phyloP scores from a whole-genome alignment of 2,329 filamentous ascomycete genomes.

The Aspergillus melleus region DNA sequence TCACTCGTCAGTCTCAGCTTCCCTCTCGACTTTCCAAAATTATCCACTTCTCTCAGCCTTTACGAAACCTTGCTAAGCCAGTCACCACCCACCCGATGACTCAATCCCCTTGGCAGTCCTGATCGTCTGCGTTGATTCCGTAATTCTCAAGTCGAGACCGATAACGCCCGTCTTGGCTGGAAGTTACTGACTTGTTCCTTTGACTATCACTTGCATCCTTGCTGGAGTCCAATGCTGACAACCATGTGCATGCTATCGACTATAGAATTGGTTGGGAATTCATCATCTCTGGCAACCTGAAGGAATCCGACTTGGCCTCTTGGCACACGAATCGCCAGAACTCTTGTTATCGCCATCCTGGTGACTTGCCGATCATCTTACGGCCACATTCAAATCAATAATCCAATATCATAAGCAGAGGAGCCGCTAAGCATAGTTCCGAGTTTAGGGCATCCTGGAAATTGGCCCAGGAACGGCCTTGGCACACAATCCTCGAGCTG shows the following conservation, averaged over 20 bases:
- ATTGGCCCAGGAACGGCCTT: not conserved
- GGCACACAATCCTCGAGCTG: not conserved
- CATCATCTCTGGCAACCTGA: not conserved
- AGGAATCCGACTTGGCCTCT: not conserved
- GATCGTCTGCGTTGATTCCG: not conserved
- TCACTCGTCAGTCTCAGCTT: not conserved
- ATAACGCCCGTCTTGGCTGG: not conserved
- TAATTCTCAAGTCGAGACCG: not conserved
- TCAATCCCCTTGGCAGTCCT: not conserved
- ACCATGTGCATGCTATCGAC: constrained; percentile 5
- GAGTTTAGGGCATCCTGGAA: not conserved
- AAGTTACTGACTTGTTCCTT: not conserved
- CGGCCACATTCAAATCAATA: not conserved
- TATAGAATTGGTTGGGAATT: constrained; percentile 1
- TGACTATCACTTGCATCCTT: not conserved
- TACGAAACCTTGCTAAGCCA: not conserved
- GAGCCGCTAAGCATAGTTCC: not conserved
- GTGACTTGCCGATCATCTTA: not conserved
- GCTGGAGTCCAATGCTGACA: not conserved
- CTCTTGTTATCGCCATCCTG: not conserved
- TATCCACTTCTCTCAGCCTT: not conserved
- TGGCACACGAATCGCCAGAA: not conserved
- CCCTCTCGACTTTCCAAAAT: too few relatives aligned
- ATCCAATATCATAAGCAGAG: not conserved
- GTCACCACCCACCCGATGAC: not conserved